A percentile compares a stretch with the other conserved stretches of the same genome.
Conservation (phyloP, 1,139 yeast species). For the Debaryomycetaceae sp. region DNA sequence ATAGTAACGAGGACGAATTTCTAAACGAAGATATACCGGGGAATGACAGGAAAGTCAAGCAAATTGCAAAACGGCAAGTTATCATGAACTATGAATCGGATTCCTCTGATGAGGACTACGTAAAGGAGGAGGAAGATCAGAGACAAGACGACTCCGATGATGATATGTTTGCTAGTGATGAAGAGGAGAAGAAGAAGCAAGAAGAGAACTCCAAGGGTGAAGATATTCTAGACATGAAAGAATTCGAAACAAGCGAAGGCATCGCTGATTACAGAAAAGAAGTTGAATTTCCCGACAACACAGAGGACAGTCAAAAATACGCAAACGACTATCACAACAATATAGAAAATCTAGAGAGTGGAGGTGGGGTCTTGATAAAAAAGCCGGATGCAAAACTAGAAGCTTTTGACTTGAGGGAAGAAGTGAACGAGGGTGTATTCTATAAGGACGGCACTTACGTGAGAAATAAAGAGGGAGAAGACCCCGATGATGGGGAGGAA, state of each 20-base stretch:
- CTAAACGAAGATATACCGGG: constrained; percentile 24
- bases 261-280: constrained; percentile 12
- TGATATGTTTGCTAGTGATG: constrained; percentile 38
- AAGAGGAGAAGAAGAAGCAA: constrained; percentile 14
- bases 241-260: constrained; percentile 18
- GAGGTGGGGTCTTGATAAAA: constrained; percentile 1
- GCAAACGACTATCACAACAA: constrained; percentile 14
- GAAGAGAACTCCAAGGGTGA: constrained; percentile 1
- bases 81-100: constrained; percentile 33
- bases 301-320: constrained; percentile 4
- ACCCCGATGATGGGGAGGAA: constrained; percentile 35
- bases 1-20: constrained; percentile 12
- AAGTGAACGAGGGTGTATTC: constrained; percentile 56
- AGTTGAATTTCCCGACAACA: constrained; percentile 6
- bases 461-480: constrained; percentile 30
- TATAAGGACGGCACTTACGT: constrained; percentile 62
- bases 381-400: constrained; percentile 39
- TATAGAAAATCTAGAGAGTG: constrained; percentile 11
- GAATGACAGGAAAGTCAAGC: constrained; percentile 19
- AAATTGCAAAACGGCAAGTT: constrained; percentile 17
- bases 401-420: constrained; percentile 58
- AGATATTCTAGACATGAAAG: constrained; percentile 31
- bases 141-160: constrained; percentile 19
- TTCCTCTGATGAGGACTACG: constrained; percentile 21
- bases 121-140: constrained; percentile 7